These are phyloP conservation scores for Aspergillus sclerotiicarbonarius DNA, from an alignment of 495 filamentous ascomycete species.

Conservation along the genomic window DNA sequence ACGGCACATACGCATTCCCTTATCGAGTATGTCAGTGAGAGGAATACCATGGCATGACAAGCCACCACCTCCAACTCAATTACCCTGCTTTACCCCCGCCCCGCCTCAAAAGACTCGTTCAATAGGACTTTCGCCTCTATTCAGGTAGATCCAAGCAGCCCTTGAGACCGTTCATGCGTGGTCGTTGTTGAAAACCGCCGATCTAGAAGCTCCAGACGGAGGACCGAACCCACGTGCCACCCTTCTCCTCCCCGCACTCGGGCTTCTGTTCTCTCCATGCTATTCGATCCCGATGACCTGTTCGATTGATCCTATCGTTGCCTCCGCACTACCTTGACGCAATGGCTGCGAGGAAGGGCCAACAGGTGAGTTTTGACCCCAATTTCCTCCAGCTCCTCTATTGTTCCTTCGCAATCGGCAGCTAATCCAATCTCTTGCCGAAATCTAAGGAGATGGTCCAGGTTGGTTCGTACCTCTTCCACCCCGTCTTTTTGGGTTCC, in stretches of 20 bases:
- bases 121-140: no score
- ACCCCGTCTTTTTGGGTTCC: constrained; percentile 16
- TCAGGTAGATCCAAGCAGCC: no score
- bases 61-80: no score
- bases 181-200: background rate
- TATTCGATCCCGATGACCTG: constrained; percentile 15
- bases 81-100: no score
- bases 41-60: no score
- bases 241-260: constrained; percentile 15
- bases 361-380: constrained; percentile 59
- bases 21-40: no score
- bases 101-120: no score
- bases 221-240: background rate
- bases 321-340: constrained; percentile 17
- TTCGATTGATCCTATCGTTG: constrained; percentile 23
- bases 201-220: background rate
- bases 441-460: constrained; percentile 89
- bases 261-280: background rate
- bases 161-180: no score
- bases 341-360: constrained; percentile 64
- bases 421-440: constrained; percentile 18
- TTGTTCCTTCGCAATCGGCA: background rate
- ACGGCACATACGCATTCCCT: no score
- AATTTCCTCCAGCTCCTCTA: constrained; percentile 4
- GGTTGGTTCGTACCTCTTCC: constrained; percentile 74